Base-by-base conservation (phyloP, 208 protist genomes). In the Trypanosoma theileri region DNA sequence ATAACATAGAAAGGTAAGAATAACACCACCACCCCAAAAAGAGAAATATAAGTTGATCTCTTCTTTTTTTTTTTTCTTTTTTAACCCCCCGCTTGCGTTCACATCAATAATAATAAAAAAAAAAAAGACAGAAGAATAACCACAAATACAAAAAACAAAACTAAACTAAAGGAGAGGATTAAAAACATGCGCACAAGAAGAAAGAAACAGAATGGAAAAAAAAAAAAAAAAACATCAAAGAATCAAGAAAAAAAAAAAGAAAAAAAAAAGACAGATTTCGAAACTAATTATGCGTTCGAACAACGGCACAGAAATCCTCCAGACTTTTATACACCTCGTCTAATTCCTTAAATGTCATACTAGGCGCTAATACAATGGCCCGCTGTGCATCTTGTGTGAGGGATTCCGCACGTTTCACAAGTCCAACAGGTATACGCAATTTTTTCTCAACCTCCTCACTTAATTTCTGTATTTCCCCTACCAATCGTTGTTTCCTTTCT, bases 171-270 rank as follows among this genome's bases (percentile, higher is more conserved):
- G 12, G 6, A 45, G 12, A 45, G 6, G 12, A 45, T 14, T 14
- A 45, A 45, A 14, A 12, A 12, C 41, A 12, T 14, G 41, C 41
- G 41, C 12, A 12, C 12, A 45, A 14, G n/a, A 35, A 35, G 4
- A 35, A 35, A 35, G 28, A 48, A 48, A 48, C 2, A n/a, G 16
- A 48, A 48, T 48, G 1, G 11, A 48, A 48, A 3, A 67, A 80
- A 77, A 50, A 71, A 46, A 22, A 66, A 66, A 51, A 26, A 73
- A 19, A 57, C 50, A 21, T 28, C 50, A 26, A 14, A 35, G 59
- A 22, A 73, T 55, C 13, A 48, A 48, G 11, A 48, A 48, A 48
- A 48, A 71, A 80, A 77, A 48, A 71, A 54, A 22, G 59, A 66
- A 51, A 19, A 75, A 19, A 66, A 63, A 28, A 35, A 58, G 16